Conservation (phyloP, 306 rosid genomes). For the Arachis hypogaea region DNA sequence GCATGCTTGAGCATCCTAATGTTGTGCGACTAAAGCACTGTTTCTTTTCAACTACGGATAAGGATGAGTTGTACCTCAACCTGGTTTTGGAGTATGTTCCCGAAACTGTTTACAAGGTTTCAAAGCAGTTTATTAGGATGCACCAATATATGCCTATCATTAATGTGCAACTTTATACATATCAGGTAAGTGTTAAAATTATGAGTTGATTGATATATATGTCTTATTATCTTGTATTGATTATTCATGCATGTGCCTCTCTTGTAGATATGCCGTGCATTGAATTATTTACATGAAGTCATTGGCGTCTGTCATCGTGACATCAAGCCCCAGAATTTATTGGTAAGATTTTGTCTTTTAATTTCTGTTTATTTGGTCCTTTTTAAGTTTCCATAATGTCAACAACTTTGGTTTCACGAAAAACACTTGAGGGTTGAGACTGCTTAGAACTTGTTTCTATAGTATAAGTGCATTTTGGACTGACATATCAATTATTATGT, state of each 20-base stretch:
- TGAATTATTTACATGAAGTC: conserved; percentile 81
- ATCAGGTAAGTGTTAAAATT: conserved; percentile 63
- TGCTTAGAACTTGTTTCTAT: conserved; percentile 15
- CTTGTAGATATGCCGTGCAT: conserved; percentile 88
- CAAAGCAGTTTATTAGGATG: conserved; percentile 67
- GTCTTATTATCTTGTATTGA: conserved; percentile 3
- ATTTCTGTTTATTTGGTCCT: not conserved
- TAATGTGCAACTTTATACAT: conserved; percentile 71
- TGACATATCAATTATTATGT: conserved; percentile 24
- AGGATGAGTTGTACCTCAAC: conserved; percentile 90
- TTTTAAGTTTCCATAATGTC: not conserved
- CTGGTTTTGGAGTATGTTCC: conserved; percentile 87
- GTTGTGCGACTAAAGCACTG: conserved; percentile 76
- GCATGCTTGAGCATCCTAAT: conserved; percentile 81
- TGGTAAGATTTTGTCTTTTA: conserved; percentile 53
- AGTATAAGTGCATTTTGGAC: conserved; percentile 1
- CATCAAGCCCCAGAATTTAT: conserved; percentile 89
- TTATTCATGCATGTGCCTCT: conserved; percentile 16
- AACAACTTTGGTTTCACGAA: not conserved
- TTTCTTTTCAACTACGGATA: conserved; percentile 87
- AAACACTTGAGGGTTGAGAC: not conserved
- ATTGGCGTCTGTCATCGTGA: conserved; percentile 94
- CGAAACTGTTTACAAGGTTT: conserved; percentile 82
- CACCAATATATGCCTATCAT: conserved; percentile 72
- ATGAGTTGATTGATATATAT: not conserved